Conservation (phyloP, 2,329 filamentous ascomycete species). For the Ceratocystis eucalypticola region DNA sequence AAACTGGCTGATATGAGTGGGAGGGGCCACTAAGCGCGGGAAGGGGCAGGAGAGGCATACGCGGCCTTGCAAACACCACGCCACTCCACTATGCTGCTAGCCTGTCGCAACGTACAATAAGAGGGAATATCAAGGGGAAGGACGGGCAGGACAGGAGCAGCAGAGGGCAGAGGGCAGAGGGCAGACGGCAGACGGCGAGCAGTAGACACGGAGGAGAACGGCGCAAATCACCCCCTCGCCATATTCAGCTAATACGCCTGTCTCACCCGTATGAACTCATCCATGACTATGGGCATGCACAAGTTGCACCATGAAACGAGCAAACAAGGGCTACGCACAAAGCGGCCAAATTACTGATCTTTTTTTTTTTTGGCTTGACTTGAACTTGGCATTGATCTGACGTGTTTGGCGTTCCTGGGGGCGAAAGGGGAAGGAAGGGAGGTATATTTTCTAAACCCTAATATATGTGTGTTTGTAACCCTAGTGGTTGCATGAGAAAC, state of each 20-base stretch:
- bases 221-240: too few species aligned
- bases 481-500: not conserved
- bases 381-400: not conserved
- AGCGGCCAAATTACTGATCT: not conserved
- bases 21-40: not conserved
- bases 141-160: too few species aligned
- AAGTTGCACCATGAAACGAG: not conserved
- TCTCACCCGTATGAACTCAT: too few species aligned
- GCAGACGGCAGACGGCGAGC: too few species aligned
- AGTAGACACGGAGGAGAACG: too few species aligned
- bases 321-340: not conserved
- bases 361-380: not conserved
- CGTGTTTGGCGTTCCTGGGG: not conserved
- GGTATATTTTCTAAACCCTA: not conserved
- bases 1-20: not conserved
- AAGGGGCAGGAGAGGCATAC: not conserved
- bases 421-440: not conserved
- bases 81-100: not conserved
- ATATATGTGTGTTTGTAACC: fast-evolving
- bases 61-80: not conserved
- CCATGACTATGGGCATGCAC: too few species aligned
- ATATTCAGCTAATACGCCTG: too few species aligned
- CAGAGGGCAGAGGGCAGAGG: not conserved
- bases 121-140: not conserved
- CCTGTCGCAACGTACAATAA: too few species aligned